Percentiles rank a stretch among this genome's conserved stretches.
Conservation (phyloP, 75 land plant genomes). For the Pseudotsuga menziesii region DNA sequence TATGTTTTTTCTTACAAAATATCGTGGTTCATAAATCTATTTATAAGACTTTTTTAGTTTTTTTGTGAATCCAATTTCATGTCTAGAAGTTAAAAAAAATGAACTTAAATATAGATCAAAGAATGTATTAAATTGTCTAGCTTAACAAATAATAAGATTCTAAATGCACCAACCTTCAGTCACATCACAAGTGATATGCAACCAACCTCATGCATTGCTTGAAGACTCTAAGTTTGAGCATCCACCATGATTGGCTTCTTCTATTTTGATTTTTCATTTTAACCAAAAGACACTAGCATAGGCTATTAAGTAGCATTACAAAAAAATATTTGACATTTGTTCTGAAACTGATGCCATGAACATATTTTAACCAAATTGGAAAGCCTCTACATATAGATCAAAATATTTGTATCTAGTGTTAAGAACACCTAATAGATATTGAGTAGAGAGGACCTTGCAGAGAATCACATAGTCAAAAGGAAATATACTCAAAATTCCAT, state of each 20-base stretch:
- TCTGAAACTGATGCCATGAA: conserved; percentile 88
- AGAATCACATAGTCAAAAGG: neutral
- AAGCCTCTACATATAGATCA: conserved; percentile 53
- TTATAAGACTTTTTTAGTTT: no score
- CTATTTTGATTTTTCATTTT: conserved; percentile 90
- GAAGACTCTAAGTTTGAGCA: conserved; percentile 75
- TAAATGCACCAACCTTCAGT: no score
- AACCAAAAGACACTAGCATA: neutral
- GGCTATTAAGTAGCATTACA: neutral
- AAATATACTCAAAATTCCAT: conserved; percentile 59
- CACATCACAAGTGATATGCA: conserved; percentile 1
- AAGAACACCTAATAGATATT: neutral
- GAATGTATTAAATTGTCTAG: no score
- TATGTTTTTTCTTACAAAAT: no score
- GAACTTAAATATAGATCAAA: no score
- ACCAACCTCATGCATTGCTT: conserved; percentile 74
- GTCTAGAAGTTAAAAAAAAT: no score
- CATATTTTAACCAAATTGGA: conserved; percentile 87
- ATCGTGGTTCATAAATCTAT: no score
- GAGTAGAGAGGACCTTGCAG: neutral
- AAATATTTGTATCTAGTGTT: neutral
- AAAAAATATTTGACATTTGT: conserved; percentile 52
- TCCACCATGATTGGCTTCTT: conserved; percentile 82
- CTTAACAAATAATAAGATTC: no score
- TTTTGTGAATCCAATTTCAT: no score